Base-by-base conservation (phyloP, 2,329 filamentous ascomycete species). In the Thielaviopsis euricoi region DNA sequence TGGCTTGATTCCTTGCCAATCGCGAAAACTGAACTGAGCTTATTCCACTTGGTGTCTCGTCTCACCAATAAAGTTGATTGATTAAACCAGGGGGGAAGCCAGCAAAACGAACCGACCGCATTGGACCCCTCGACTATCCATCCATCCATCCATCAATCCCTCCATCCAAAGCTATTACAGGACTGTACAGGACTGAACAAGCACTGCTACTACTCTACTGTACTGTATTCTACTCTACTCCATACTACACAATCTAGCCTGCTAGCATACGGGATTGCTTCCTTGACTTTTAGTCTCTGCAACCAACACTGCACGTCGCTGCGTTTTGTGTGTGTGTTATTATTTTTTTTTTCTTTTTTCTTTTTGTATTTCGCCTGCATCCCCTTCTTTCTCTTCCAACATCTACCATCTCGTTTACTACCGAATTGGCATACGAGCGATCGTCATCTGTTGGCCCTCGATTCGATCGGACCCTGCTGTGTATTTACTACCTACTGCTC, bases 51-150 rank as follows among this genome's bases (percentile, higher is more conserved):
- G 33, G 33, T 40, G 33, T 40, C 33, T 40, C 15, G 33, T 40
- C 15, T 40, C 33, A 10, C 33, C 10, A 40, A 40, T 37, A 57
- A 52, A 57, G 40, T 57, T 52, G 33, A 56, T 53, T 53, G 37
- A 60, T 58, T 46, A 43, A 52, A 25, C 59, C 56, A 60, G 56
- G 59, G 59, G n/a, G 56, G 21, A 54, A 60, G 55, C 55, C 43
- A 49, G 33, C 37, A 59, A 48, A 56, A 56, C 53, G 40, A 12
- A 52, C 46, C 22, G 40, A 43, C 19, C 19, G 40, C 15, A 54
- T 55, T 48, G 52, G 43, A 53, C 58, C 58, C 58, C 50, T 59
- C 53, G 54, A 54, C 53, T 54, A 46, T 46, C 40, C n/a, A 46
- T 26, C 25, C 25, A 26, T 26, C 25, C 4, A n/a, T n/a, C n/a